phyloP scores from a whole-genome alignment of 2,329 filamentous ascomycete genomes.

The Hymenotorrendiella dingleyae region DNA sequence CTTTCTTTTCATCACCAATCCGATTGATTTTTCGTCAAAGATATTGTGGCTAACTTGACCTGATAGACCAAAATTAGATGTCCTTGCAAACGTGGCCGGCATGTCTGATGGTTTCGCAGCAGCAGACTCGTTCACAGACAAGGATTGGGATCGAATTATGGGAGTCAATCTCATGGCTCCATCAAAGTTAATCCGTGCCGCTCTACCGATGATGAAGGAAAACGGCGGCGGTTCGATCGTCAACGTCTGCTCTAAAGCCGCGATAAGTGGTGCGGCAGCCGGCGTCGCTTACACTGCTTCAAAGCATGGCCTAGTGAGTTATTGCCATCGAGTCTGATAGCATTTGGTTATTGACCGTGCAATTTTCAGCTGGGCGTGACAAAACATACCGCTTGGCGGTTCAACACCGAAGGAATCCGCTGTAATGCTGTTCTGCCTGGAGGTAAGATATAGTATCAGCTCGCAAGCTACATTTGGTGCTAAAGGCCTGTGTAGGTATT shows the following conservation, averaged over 20 bases:
- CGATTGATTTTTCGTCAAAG: not conserved
- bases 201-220: constrained; percentile 36
- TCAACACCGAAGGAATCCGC: constrained; percentile 38
- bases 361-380: constrained; percentile 38
- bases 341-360: too few relatives aligned
- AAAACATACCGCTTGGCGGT: constrained; percentile 42
- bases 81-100: constrained; percentile 41
- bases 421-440: constrained; percentile 41
- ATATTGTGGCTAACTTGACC: not conserved
- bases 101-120: constrained; percentile 37
- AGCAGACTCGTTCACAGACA: constrained; percentile 35
- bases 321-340: too few relatives aligned
- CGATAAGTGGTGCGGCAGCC: constrained; percentile 33
- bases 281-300: constrained; percentile 41
- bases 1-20: not conserved
- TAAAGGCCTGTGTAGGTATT: constrained; percentile 14
- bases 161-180: constrained; percentile 39
- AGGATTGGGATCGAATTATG: constrained; percentile 36
- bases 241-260: constrained; percentile 36
- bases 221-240: constrained; percentile 36
- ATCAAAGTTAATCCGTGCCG: constrained; percentile 39
- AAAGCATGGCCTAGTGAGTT: constrained; percentile 37
- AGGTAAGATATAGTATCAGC: constrained; percentile 23
- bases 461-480: too few relatives aligned
- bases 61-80: constrained; percentile 31